Evolutionary conservation across 2,329 filamentous ascomycete genomes (phyloP), one percentile per base, ranked within the genome.

Genomic region (Rhytidhysteron rufulum): DNA sequence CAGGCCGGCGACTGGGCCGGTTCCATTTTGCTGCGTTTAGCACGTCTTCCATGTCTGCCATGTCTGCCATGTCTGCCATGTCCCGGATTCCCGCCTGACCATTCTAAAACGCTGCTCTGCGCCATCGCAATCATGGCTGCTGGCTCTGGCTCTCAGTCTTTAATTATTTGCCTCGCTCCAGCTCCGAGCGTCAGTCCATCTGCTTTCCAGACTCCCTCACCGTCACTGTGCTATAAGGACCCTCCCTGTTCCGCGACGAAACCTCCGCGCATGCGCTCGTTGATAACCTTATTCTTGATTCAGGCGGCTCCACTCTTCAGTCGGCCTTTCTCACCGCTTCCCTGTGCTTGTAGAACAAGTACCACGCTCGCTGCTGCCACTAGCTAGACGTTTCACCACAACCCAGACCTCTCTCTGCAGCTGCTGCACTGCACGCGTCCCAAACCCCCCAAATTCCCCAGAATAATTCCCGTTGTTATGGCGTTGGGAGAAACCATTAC

Each of bases 401-500:
- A 42, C 43, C 34, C 45, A 46, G 18, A 31, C 24, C 33, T 48
- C 34, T 49, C 49, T 45, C 39, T 49, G 50, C 53, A 53, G 42
- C 51, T 27, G 32, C n/a, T n/a, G n/a, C n/a, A n/a, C n/a, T n/a
- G n/a, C n/a, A n/a, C n/a, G n/a, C n/a, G n/a, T n/a, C n/a, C n/a
- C n/a, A n/a, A n/a, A n/a, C n/a, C n/a, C n/a, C n/a, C n/a, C 39
- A 34, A 13, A 15, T 31, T 11, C 11, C 54, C 48, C 46, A 53
- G 45, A 48, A 44, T 44, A 31, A 29, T 22, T 29, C 40, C 43
- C 53, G 47, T 44, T 36, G 64, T 65, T 60, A 61, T 39, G 11
- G 8, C 57, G 17, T 50, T 79, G 22, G 74, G 77, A 48, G 84
- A 95, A 68, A 91, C 87, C 36, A 82, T 95, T 53, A 90, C 88